These are phyloP conservation scores for Naematelia aurantialba DNA, from an alignment of 768 basidiomycete species.

Conservation along the genomic window DNA sequence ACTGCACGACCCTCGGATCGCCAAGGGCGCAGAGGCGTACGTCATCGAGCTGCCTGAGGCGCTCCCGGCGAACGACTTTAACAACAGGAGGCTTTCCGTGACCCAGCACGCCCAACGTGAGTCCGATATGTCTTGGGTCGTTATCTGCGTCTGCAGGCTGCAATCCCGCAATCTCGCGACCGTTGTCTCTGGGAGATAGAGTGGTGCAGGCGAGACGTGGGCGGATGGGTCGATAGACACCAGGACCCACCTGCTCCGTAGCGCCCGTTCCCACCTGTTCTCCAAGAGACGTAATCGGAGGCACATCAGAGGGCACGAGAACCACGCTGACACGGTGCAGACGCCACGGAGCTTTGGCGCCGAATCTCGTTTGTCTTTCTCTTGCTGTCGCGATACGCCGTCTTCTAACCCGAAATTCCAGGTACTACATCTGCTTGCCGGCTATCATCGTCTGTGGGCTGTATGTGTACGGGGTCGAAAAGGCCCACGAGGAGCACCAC, in stretches of 20 bases:
- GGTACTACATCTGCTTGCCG: slow-evolving; percentile 48
- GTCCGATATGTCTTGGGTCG: too few species aligned
- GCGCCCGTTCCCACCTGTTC: not conserved
- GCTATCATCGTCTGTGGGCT: slow-evolving; percentile 41
- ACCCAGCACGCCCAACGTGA: slow-evolving; percentile 45
- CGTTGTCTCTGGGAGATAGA: not conserved
- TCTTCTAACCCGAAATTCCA: not conserved
- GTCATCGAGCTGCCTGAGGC: too few species aligned
- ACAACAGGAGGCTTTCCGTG: slow-evolving; percentile 35
- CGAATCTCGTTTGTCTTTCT: slow-evolving; percentile 33
- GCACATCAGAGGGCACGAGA: not conserved
- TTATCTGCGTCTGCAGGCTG: too few species aligned
- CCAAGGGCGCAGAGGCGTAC: too few species aligned
- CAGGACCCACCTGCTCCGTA: not conserved
- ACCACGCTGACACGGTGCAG: slow-evolving; percentile 12
- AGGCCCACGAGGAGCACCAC: slow-evolving; percentile 45
- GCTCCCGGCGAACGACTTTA: slow-evolving; percentile 45
- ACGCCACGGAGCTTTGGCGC: slow-evolving; percentile 48
- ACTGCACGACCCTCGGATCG: too few species aligned
- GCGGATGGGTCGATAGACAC: too few species aligned
- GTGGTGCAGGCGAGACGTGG: not conserved
- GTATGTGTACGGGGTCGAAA: slow-evolving; percentile 47
- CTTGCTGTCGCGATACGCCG: too few species aligned
- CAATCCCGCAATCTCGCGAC: too few species aligned
- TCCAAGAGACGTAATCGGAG: not conserved